A percentile compares a stretch with the other conserved stretches of the same genome.
Conservation (phyloP, 306 rosid genomes). For the Canavalia ensiformis region DNA sequence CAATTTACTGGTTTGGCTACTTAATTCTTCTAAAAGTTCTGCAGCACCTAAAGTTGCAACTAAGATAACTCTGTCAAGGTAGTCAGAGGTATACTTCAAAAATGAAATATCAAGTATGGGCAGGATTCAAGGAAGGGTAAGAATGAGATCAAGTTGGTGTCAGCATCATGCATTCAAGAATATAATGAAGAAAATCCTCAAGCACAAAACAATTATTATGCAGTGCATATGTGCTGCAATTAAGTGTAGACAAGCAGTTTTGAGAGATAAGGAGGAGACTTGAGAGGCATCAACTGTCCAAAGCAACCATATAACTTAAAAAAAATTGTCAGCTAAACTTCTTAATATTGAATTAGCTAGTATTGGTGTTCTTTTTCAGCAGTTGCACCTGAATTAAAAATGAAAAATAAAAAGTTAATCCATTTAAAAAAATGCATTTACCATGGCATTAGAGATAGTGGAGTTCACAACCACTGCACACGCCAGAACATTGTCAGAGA, state of each 20-base stretch:
- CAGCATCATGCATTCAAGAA: slow-evolving; percentile 9
- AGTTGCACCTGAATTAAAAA: neutral
- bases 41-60: neutral
- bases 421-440: slow-evolving; percentile 45
- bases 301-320: slow-evolving; percentile 27
- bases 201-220: neutral
- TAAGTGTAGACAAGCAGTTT: neutral
- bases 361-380: slow-evolving; percentile 22
- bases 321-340: slow-evolving; percentile 34
- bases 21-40: slow-evolving; percentile 11
- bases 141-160: neutral
- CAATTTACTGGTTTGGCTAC: slow-evolving; percentile 15
- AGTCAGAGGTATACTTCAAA: neutral
- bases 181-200: slow-evolving; percentile 2
- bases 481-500: slow-evolving; percentile 96
- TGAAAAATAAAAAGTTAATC: neutral
- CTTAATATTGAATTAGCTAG: slow-evolving; percentile 10
- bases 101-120: slow-evolving; percentile 1
- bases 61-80: neutral
- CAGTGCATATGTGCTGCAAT: slow-evolving; percentile 12
- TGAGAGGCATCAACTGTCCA: slow-evolving; percentile 30
- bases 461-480: slow-evolving; percentile 95
- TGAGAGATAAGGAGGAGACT: neutral
- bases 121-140: slow-evolving; percentile 11
- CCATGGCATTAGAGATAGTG: slow-evolving; percentile 81